phyloP scores from a whole-genome alignment of 495 filamentous ascomycete genomes.

The Penicillium macrosclerotiorum region DNA sequence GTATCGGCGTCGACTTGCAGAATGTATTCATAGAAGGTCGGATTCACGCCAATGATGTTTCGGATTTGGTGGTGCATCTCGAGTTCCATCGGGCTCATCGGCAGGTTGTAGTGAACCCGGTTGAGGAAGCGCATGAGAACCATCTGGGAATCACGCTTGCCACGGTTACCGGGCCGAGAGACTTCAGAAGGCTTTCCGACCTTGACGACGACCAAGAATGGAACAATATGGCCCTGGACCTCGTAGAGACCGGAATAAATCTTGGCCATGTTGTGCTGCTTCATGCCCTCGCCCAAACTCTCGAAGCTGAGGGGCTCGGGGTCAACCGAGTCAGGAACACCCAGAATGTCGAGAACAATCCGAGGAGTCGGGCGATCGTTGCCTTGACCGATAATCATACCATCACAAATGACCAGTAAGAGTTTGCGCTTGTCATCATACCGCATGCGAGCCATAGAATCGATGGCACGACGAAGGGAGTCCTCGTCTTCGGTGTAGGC shows the following conservation, averaged over 20 bases:
- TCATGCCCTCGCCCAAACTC: conserved; percentile 90
- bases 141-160: conserved; percentile 99
- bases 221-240: conserved; percentile 95
- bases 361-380: conserved; percentile 94
- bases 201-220: conserved; percentile 96
- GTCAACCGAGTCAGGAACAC: conserved; percentile 88
- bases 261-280: conserved; percentile 99
- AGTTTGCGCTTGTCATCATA: conserved; percentile 82
- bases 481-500: conserved; percentile 99
- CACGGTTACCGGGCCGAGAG: conserved; percentile 93
- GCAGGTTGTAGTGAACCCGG: conserved; percentile 90
- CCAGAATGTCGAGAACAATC: conserved; percentile 95
- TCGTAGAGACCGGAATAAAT: conserved; percentile 98
- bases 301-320: conserved; percentile 98
- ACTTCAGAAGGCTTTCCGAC: conserved; percentile 97
- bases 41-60: conserved; percentile 98
- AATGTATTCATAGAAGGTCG: conserved; percentile 97
- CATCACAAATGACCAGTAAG: conserved; percentile 28
- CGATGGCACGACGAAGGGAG: conserved; percentile 91
- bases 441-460: conserved; percentile 91
- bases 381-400: conserved; percentile 97
- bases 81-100: conserved; percentile 95
- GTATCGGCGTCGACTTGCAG: conserved; percentile 98
- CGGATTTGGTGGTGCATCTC: conserved; percentile 99
- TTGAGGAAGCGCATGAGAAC: conserved; percentile 97